phyloP scores from a whole-genome alignment of 306 rosid genomes.

The Rubus parviflorus region DNA sequence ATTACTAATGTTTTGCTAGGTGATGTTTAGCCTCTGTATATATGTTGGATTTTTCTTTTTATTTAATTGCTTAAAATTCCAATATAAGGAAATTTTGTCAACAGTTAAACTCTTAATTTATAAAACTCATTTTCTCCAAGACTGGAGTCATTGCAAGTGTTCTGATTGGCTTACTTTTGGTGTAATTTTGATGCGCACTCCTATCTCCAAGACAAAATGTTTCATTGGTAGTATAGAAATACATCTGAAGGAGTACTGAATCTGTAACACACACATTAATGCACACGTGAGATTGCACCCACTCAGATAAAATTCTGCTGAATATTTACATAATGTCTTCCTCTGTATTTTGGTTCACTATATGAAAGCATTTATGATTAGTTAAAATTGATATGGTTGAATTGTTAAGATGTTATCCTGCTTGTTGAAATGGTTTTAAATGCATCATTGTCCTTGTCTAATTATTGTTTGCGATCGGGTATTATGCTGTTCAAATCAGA shows the following conservation, averaged over 20 bases:
- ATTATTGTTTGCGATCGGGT: conserved; percentile 8
- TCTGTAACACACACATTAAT: background rate
- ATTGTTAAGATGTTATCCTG: background rate
- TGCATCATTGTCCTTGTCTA: background rate
- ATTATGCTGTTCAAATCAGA: background rate
- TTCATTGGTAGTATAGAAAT: background rate
- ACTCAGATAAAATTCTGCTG: background rate
- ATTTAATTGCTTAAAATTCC: background rate
- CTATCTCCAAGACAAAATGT: background rate
- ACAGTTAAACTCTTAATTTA: background rate
- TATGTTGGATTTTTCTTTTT: background rate
- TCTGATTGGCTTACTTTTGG: background rate
- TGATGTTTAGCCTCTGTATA: no score
- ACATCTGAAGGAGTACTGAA: background rate
- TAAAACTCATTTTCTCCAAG: background rate
- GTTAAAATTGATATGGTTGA: background rate
- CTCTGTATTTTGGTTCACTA: background rate
- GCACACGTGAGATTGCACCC: background rate
- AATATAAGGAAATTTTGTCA: background rate
- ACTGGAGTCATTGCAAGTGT: background rate
- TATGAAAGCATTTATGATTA: background rate
- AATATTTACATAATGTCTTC: background rate
- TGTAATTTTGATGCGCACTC: background rate
- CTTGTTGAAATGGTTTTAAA: background rate
- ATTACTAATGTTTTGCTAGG: background rate